Percentiles rank a stretch among this genome's conserved stretches.
Evolutionary conservation across 2,329 filamentous ascomycete genomes (phyloP).

Genomic region (Mycocentrospora acerina): DNA sequence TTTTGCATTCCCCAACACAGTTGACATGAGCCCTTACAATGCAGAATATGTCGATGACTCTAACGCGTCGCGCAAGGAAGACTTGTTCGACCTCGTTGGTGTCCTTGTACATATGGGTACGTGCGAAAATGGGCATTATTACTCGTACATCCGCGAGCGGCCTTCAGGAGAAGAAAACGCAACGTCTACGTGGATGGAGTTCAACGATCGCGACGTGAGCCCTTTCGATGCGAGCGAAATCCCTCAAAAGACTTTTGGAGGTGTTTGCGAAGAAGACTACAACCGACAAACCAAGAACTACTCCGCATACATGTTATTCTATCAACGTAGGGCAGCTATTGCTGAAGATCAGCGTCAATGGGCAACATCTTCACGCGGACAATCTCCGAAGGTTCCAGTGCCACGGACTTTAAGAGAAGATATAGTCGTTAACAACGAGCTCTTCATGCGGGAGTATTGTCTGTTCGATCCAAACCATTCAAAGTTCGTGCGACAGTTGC

Average conservation of each 20-base stretch:
- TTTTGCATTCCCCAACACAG: constrained; percentile 80
- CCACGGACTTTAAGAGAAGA: constrained; percentile 51
- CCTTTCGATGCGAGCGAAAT: constrained; percentile 74
- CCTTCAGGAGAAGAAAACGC: constrained; percentile 52
- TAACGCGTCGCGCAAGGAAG: constrained; percentile 58
- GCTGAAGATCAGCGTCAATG: constrained; percentile 38
- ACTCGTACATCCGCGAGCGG: constrained; percentile 88
- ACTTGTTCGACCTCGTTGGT: constrained; percentile 91
- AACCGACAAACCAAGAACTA: constrained; percentile 34
- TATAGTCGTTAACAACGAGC: constrained; percentile 71
- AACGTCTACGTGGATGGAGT: constrained; percentile 73
- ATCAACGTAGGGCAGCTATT: constrained; percentile 75
- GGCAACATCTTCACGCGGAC: constrained; percentile 43
- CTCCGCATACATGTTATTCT: constrained; percentile 98
- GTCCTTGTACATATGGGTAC: constrained; percentile 91
- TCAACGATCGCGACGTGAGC: constrained; percentile 85
- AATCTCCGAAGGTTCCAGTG: constrained; percentile 52
- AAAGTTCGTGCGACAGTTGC: constrained; percentile 64
- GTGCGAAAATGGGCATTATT: constrained; percentile 94
- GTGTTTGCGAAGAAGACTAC: constrained; percentile 37
- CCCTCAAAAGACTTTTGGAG: constrained; percentile 70
- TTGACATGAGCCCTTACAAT: constrained; percentile 89
- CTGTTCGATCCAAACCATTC: constrained; percentile 74
- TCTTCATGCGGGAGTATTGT: constrained; percentile 74
- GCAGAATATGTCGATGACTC: constrained; percentile 76